Conservation (phyloP, 176 grass and related monocot species). For the Dendrocalamus sinicus region DNA sequence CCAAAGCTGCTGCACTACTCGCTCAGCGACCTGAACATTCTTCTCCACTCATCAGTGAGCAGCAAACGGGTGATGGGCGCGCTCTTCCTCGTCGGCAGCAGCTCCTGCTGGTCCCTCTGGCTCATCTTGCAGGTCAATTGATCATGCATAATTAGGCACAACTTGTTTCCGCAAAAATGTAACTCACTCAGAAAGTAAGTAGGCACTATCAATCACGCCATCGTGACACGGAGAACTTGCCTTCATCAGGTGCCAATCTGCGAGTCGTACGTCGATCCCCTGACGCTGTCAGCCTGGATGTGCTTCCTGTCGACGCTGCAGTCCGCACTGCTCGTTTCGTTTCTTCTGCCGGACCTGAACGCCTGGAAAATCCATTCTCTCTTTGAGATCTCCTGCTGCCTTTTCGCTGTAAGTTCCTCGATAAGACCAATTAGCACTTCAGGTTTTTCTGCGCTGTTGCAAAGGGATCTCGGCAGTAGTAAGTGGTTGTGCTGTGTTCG, state of each 20-base stretch:
- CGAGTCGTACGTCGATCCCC: slow-evolving; percentile 63
- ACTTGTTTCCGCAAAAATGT: no score
- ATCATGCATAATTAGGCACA: no score
- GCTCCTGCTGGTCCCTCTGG: slow-evolving; percentile 76
- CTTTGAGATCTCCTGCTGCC: slow-evolving; percentile 46
- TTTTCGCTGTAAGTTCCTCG: slow-evolving; percentile 55
- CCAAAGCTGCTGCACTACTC: slow-evolving; percentile 49
- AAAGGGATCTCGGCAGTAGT: not conserved
- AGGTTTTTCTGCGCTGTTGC: not conserved
- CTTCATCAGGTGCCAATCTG: slow-evolving; percentile 61
- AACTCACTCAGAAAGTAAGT: no score
- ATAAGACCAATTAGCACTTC: no score
- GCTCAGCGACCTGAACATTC: not conserved
- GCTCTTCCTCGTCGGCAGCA: slow-evolving; percentile 56
- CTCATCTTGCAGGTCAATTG: slow-evolving; percentile 65
- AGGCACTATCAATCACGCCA: no score
- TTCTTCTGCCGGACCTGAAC: slow-evolving; percentile 37
- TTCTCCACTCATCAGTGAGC: not conserved
- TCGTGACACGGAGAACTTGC: no score
- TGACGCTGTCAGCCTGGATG: slow-evolving; percentile 69
- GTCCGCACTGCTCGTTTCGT: slow-evolving; percentile 47
- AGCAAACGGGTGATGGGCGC: slow-evolving; percentile 51
- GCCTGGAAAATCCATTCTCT: slow-evolving; percentile 61
- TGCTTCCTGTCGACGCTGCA: slow-evolving; percentile 65
- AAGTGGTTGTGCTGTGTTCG: no score